phyloP scores from a whole-genome alignment of 2,329 filamentous ascomycete species.

The Exutisphaerella laricina region DNA sequence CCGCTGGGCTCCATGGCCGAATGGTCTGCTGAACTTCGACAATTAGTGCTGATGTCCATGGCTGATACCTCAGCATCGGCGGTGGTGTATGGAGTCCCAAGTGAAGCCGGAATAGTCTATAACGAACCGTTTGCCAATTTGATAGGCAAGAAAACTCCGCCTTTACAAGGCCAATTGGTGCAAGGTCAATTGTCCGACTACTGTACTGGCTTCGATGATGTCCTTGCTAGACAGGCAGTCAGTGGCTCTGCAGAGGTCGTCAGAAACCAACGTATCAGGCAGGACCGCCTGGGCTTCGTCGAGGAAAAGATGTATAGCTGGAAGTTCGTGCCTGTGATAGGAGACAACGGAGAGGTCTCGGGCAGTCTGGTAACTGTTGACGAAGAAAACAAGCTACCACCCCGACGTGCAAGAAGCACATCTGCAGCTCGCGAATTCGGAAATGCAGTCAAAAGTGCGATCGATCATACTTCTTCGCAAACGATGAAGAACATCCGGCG shows the following conservation, averaged over 20 bases:
- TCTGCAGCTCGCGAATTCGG: conserved; percentile 15
- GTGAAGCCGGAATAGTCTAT: conserved; percentile 17
- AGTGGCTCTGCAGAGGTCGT: conserved; percentile 11
- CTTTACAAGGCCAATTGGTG: conserved; percentile 15
- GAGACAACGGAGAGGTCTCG: conserved; percentile 12
- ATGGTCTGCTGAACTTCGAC: conserved; percentile 16
- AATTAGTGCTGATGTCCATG: conserved; percentile 13
- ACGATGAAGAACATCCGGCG: conserved; percentile 13
- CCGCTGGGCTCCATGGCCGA: conserved; percentile 15
- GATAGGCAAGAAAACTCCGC: conserved; percentile 16
- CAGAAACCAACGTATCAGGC: conserved; percentile 14
- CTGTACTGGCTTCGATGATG: conserved; percentile 12
- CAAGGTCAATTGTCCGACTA: conserved; percentile 9
- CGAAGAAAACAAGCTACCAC: conserved; percentile 15
- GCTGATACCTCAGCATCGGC: conserved; percentile 16
- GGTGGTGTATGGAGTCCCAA: conserved; percentile 11
- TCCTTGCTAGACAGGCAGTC: conserved; percentile 9
- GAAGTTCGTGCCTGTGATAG: conserved; percentile 19
- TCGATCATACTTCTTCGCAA: conserved; percentile 14
- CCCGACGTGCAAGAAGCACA: conserved; percentile 16
- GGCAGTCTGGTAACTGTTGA: conserved; percentile 16
- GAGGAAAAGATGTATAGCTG: conserved; percentile 18
- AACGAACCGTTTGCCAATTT: conserved; percentile 20
- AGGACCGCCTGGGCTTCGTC: conserved; percentile 19
- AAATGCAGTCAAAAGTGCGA: conserved; percentile 12